Evolutionary conservation across 2,329 filamentous ascomycete species (phyloP), one percentile per base, ranked within the genome.

Genomic region (Aspergillus flavus): DNA sequence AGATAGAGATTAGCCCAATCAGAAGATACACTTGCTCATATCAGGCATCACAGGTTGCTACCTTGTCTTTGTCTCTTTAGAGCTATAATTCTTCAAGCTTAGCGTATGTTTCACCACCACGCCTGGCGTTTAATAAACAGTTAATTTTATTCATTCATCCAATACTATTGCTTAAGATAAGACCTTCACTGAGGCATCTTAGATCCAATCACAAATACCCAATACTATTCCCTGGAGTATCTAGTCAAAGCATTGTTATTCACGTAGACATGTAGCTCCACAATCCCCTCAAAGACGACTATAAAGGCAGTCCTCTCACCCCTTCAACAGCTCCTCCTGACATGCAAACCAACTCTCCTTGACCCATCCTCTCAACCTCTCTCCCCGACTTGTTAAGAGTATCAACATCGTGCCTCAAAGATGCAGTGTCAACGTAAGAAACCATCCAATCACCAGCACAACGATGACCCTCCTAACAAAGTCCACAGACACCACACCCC

Each of bases 401-500:
- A 41, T 41, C 39, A 28, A 3, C 12, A 48, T 14, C 12, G 6
- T 48, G 21, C 21, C 11, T 26, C 21, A 26, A 23, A 3, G 11
- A 48, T 48, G 21, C 48, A 52, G 26, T 52, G 48, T 19, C 48
- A 52, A 5, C 48, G 48, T 52, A 32, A 52, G 48, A 11, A 23
- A 30, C 6, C 46, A 28, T 7, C 9, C 48, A 16, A 32, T 36
- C 52, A 55, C 34, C 12, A 26, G 14, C n/a, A n/a, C 32, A 14
- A 39, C 3, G 39, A n/a, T 41, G 16, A n/a, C 2, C n/a, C 11
- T 39, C 16, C 52, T 66, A 61, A 68, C 59, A 43, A 32, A 32
- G 10, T n/a, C 10, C 21, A 6, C n/a, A 67, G 63, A 68, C 53
- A 39, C 28, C 11, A 45, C 57, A 6, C 58, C 57, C 16, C 68